Evolutionary conservation across 306 rosid species (phyloP), one percentile per base, ranked within the genome.

Genomic region (Cicer yamashitae): DNA sequence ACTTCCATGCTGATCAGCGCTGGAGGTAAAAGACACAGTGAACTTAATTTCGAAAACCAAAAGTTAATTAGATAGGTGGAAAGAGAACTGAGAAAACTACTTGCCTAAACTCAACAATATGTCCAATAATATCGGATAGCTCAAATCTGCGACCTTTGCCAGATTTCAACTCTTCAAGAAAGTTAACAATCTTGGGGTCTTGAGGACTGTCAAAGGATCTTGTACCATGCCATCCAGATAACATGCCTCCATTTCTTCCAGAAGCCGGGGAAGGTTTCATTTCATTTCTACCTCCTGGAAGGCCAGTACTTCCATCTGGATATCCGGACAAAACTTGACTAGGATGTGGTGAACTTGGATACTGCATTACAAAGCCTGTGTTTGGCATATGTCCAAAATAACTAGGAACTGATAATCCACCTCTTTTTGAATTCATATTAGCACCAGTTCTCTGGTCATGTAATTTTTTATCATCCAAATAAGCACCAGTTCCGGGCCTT

Each of bases 1-100:
- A 71, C 89, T 86, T 63, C 89, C 89, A 70, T 86, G 87, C 71
- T 86, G 89, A 83, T 86, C 89, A 80, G 89, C 65, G 14, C 89
- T 86, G 87, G 70, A 79, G 54, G 40, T 65, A 44, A 65, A 79
- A 79, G 71, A 37, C 69, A 83, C 30, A 9, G 38, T 65, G 67
- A 75, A 65, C 67, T 75, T 83, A 75, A 53, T 79, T 59, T 53
- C 51, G 61, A 64, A 76, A 58, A 45, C 70, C 40, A 71, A 80
- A 52, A 38, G 65, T 66, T 9, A 7, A 38, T 38, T 53, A 45
- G 72, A 75, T 41, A 71, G 30, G 14, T 44, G 44, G 43, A 47
- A 62, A 41, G 62, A 76, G 13, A 17, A 17, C 40, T 10, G 34
- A 79, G 74, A 66, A 77, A 51, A 71, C 17, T 64, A 83, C 87